Percentiles rank a stretch among this genome's conserved stretches.
phyloP scores from a whole-genome alignment of 805 yeast genomes.

The Yamadazyma sp. region DNA sequence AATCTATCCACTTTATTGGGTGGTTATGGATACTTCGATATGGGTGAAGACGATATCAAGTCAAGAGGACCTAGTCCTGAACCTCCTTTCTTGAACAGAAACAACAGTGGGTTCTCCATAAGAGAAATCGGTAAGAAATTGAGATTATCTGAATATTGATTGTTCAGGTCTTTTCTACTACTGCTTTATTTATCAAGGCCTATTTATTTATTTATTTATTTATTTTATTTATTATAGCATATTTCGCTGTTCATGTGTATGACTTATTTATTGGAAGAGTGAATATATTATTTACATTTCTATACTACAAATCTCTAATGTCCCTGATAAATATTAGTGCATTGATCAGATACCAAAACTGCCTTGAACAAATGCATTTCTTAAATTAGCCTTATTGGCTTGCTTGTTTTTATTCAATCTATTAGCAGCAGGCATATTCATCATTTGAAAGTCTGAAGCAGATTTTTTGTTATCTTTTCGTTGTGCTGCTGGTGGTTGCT shows the following conservation, averaged over 20 bases:
- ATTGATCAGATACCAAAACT: conserved; percentile 57
- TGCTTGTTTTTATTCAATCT: conserved; percentile 36
- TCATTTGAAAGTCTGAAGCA: conserved; percentile 38
- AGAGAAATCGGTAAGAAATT: conserved; percentile 65
- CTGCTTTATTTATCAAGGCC: no score
- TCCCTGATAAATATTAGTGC: neutral
- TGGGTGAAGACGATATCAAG: conserved; percentile 50
- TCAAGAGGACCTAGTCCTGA: conserved; percentile 60
- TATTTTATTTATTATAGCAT: neutral
- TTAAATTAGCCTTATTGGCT: conserved; percentile 52
- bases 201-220: conserved; percentile 4
- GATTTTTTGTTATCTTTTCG: conserved; percentile 14
- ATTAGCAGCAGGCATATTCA: conserved; percentile 45
- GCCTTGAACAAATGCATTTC: conserved; percentile 64
- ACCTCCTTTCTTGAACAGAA: conserved; percentile 42
- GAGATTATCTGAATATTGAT: conserved; percentile 58
- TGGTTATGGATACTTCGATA: conserved; percentile 60
- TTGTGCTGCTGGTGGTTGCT: conserved; percentile 4
- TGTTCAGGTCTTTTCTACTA: neutral
- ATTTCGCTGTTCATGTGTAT: neutral
- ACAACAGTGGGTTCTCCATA: conserved; percentile 38
- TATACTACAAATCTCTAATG: no score
- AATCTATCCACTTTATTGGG: conserved; percentile 42
- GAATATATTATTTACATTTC: no score
- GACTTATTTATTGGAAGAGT: no score